Conservation (phyloP, 768 basidiomycete genomes). For the Butyriboletus loyo region DNA sequence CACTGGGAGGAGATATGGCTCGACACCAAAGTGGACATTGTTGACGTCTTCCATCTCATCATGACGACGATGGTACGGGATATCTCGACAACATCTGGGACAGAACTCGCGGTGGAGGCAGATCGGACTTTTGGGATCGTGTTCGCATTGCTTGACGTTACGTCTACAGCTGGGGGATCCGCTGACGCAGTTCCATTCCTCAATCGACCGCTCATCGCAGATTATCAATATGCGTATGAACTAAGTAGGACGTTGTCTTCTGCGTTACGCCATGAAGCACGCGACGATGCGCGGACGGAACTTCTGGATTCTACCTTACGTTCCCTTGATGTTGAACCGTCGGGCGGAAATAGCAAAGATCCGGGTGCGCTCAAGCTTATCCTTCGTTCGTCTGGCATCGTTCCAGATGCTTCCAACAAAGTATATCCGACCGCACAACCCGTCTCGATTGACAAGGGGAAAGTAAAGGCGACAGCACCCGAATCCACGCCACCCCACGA, state of each 20-base stretch:
- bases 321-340: conserved; percentile 32
- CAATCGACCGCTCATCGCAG: conserved; percentile 61
- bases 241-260: conserved; percentile 49
- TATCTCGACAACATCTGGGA: conserved; percentile 42
- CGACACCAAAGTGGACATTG: conserved; percentile 66
- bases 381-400: conserved; percentile 56
- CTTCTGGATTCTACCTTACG: conserved; percentile 51
- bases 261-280: conserved; percentile 42
- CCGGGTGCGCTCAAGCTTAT: conserved; percentile 63
- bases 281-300: conserved; percentile 59
- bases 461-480: conserved; percentile 35
- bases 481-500: conserved; percentile 24
- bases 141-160: conserved; percentile 53
- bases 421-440: conserved; percentile 34
- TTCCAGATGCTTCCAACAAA: conserved; percentile 19
- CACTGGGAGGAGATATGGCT: conserved; percentile 75
- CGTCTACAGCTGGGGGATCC: conserved; percentile 15
- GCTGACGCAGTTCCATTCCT: conserved; percentile 51
- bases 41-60: conserved; percentile 67
- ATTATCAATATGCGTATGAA: conserved; percentile 69
- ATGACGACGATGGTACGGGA: conserved; percentile 48
- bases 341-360: conserved; percentile 24
- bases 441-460: conserved; percentile 34
- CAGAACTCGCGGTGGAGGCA: conserved; percentile 42
- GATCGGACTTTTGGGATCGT: conserved; percentile 58